These are phyloP conservation scores for Metschnikowia matae DNA, from an alignment of 805 yeast species.

Conservation along the genomic window DNA sequence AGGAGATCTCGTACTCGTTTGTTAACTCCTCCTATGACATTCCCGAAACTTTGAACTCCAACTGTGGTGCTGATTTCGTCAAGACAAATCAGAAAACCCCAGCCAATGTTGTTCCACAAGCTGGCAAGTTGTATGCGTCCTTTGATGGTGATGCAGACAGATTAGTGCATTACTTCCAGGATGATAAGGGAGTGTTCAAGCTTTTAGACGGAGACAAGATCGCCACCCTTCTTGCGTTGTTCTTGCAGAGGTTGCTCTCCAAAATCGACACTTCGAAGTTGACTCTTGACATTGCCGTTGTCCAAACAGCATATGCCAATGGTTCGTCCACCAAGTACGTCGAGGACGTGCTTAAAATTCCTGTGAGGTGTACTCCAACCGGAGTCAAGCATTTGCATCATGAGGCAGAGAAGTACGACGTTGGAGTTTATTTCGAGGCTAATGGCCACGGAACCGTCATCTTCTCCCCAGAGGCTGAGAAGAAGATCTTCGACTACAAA, in stretches of 20 bases:
- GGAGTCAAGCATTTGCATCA: constrained; percentile 97
- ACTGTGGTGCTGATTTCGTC: constrained; percentile 95
- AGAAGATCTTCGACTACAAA: constrained; percentile 27
- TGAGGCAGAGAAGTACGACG: constrained; percentile 77
- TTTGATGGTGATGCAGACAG: constrained; percentile 98
- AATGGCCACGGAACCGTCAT: constrained; percentile 98
- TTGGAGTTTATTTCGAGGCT: constrained; percentile 96
- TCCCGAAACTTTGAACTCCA: constrained; percentile 61
- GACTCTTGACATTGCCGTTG: constrained; percentile 62
- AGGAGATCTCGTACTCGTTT: constrained; percentile 37
- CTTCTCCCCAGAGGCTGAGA: constrained; percentile 54
- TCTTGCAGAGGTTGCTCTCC: constrained; percentile 50
- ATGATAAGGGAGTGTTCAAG: constrained; percentile 38
- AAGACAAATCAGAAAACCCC: constrained; percentile 86
- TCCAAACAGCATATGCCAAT: constrained; percentile 97
- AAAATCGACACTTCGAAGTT: constrained; percentile 46
- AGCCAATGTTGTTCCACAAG: constrained; percentile 44
- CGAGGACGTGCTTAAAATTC: constrained; percentile 55
- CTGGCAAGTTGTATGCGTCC: constrained; percentile 62
- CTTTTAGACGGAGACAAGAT: constrained; percentile 91
- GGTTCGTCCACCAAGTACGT: constrained; percentile 83
- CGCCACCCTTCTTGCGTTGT: constrained; percentile 75
- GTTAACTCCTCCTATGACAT: constrained; percentile 52
- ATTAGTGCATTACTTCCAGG: constrained; percentile 71
- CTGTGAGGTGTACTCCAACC: constrained; percentile 87